phyloP scores from a whole-genome alignment of 352 stramenopile species.

The Phytopythium ostracodes region DNA sequence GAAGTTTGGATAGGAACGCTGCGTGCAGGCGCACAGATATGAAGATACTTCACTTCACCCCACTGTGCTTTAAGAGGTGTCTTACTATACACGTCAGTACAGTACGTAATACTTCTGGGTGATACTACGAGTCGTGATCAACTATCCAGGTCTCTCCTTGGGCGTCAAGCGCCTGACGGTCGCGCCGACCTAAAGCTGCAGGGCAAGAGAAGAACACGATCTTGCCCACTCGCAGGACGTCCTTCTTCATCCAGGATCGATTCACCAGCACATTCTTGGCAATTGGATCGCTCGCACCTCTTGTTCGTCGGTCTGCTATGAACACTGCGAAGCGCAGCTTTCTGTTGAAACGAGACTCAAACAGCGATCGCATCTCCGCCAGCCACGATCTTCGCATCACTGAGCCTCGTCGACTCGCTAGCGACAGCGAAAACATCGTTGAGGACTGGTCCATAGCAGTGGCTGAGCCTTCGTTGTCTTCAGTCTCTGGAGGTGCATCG shows the following conservation, averaged over 20 bases:
- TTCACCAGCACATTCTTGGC: constrained; percentile 19
- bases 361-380: constrained; percentile 15
- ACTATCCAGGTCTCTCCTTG: constrained; percentile 3
- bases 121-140: neutral
- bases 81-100: too few relatives aligned
- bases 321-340: constrained; percentile 34
- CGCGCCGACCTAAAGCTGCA: neutral
- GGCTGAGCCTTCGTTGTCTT: neutral
- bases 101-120: too few relatives aligned
- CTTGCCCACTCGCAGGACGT: constrained; percentile 31
- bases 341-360: constrained; percentile 14
- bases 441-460: neutral
- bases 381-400: constrained; percentile 36
- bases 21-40: neutral
- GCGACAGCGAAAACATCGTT: constrained; percentile 19
- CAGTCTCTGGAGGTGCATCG: neutral
- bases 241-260: constrained; percentile 23
- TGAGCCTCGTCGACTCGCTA: constrained; percentile 32
- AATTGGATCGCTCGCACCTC: constrained; percentile 22
- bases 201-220: constrained; percentile 27
- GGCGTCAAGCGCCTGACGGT: neutral
- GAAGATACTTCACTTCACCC: neutral
- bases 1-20: constrained; percentile 4
- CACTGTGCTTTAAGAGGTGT: too few relatives aligned
- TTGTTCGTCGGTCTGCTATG: constrained; percentile 23